Evolutionary conservation across 179 eudicot species (phyloP).

Genomic region (Actinidia arguta): DNA sequence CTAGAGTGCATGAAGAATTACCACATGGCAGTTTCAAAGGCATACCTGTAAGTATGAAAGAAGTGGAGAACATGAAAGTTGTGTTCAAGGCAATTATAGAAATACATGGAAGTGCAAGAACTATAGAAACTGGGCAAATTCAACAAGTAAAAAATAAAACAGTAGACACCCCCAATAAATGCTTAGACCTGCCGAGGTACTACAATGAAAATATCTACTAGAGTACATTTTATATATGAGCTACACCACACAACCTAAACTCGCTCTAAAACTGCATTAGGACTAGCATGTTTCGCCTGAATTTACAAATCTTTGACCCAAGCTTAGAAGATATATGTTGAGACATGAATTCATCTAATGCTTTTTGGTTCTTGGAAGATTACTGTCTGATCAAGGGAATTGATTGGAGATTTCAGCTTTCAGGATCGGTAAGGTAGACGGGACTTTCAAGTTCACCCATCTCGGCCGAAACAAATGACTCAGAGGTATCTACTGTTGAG

Average conservation of each 20-base stretch:
- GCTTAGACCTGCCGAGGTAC: not conserved
- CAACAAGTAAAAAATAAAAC: not conserved
- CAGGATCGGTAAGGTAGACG: constrained; percentile 44
- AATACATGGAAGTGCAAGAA: not conserved
- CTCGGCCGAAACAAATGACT: constrained; percentile 93
- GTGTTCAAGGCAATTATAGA: too few relatives aligned
- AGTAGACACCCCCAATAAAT: not conserved
- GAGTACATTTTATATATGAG: not conserved
- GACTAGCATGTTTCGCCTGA: not conserved
- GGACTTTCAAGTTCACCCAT: constrained; percentile 79
- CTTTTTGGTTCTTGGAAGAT: not conserved
- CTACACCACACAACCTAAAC: not conserved
- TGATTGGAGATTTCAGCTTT: constrained; percentile 25
- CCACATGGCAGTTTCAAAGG: too few relatives aligned
- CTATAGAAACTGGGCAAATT: not conserved
- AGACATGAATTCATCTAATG: not conserved
- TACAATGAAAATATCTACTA: not conserved
- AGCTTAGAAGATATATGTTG: not conserved
- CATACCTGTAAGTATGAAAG: too few relatives aligned
- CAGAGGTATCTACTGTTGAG: constrained; percentile 64
- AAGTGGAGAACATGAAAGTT: too few relatives aligned
- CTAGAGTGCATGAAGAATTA: too few relatives aligned
- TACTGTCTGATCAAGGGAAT: not conserved
- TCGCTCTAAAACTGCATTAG: not conserved
- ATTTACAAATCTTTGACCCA: constrained; percentile 2